Conservation (phyloP, 2,329 filamentous ascomycete species). For the Sporothrix brunneoviolacea region DNA sequence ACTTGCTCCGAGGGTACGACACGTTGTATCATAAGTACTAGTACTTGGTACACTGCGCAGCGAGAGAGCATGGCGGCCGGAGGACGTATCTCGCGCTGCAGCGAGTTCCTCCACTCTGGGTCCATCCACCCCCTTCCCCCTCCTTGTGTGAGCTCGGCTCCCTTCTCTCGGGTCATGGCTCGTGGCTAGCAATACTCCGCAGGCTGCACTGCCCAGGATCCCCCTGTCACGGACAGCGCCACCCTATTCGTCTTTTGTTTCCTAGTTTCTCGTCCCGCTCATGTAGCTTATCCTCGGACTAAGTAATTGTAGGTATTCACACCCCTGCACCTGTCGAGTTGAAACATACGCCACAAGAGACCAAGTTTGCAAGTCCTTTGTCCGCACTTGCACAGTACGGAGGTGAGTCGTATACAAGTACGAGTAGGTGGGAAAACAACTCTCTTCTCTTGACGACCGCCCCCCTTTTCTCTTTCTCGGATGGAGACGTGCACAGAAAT, state of each 20-base stretch:
- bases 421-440: background rate
- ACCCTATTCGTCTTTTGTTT: background rate
- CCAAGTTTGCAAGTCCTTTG: no score
- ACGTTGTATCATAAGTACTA: no score
- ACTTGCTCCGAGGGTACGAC: no score
- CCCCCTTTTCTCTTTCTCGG: no score
- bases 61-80: no score
- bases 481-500: no score
- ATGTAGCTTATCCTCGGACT: background rate
- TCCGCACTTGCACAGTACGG: no score
- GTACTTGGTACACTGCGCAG: no score
- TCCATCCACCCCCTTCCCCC: background rate
- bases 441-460: no score
- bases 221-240: background rate
- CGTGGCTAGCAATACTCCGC: background rate
- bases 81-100: no score
- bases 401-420: background rate
- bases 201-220: background rate
- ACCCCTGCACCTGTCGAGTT: background rate
- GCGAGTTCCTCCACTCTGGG: background rate
- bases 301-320: background rate
- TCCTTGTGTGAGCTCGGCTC: slow-evolving; percentile 16
- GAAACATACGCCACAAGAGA: no score
- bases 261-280: background rate
- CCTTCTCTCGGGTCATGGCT: slow-evolving; percentile 16